Evolutionary conservation across 768 basidiomycete genomes (phyloP), one percentile per base, ranked within the genome.

Genomic region (Psilocybe cubensis): DNA sequence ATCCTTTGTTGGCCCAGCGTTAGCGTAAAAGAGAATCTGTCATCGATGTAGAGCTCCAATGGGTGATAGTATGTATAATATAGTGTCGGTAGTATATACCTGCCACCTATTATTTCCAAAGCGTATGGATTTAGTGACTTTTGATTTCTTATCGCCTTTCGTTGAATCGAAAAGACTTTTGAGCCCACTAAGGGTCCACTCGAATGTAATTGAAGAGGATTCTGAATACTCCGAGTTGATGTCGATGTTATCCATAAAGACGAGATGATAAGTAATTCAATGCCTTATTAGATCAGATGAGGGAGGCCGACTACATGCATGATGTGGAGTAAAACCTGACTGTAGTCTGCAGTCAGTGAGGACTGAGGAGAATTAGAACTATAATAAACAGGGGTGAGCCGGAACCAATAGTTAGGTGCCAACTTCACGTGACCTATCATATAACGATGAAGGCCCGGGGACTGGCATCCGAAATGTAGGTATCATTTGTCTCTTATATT

Each of bases 81-180:
- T 8, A 40, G 14, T 40, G 24, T 31, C 23, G 45, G 8, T 18
- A n/a, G 31, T 33, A 52, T 33, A 20, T 31, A 88, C 88, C 76
- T 88, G 89, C 89, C 89, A 91, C 49, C 80, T 76, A 10, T 87
- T 90, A n/a, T 77, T 84, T 12, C 91, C 92, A 60, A 94, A 94
- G 67, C 80, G 83, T 50, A 80, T 76, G 3, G 89, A 92, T 71
- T 89, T 92, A 21, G 84, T 90, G 17, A 85, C 86, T 61, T 89
- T 90, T 2, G 88, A 90, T 69, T 92, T 92, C 18, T 79, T 69
- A 23, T 91, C 89, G n/a, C 91, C 89, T 65, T 86, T 87, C 57
- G 87, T 91, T 20, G 82, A 78, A 33, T 95, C 93, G 59, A 94
- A 94, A 25, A 94, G 70, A 44, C 76, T 75, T 69, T 85, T 89